Evolutionary conservation across 768 basidiomycete genomes (phyloP).

Genomic region (Tulasnella sp.): DNA sequence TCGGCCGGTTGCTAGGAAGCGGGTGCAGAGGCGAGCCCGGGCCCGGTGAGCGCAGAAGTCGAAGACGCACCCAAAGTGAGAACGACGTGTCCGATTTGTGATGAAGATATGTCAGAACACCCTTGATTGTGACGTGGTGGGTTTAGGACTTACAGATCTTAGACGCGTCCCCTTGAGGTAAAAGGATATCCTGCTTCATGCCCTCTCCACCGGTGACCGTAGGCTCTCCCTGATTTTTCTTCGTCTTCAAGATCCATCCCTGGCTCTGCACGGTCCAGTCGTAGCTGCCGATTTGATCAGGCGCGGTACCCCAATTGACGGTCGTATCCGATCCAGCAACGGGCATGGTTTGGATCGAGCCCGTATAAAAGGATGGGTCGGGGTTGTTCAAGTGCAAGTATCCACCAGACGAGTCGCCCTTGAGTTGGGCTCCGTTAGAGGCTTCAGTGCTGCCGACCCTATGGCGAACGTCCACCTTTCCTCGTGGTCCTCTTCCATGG

Average conservation of each 20-base stretch:
- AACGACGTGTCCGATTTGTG: too few species aligned
- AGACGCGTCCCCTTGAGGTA: too few species aligned
- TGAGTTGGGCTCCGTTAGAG: neutral
- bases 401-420: neutral
- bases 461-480: constrained; percentile 3
- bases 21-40: neutral
- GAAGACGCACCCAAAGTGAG: too few species aligned
- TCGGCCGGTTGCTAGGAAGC: neutral
- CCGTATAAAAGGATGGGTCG: neutral
- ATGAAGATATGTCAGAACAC: too few species aligned
- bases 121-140: too few species aligned
- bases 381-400: neutral
- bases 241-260: neutral
- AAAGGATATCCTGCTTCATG: too few species aligned
- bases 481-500: neutral
- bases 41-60: neutral
- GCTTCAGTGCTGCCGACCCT: neutral
- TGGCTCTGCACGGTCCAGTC: constrained; percentile 3
- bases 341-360: neutral
- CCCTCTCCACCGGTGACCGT: too few species aligned
- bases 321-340: neutral
- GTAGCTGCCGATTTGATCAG: constrained; percentile 4
- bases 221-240: neutral
- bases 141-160: too few species aligned
- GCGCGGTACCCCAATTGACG: neutral